Percentiles rank a stretch among this genome's conserved stretches.
Evolutionary conservation across 345 rosid species (phyloP).

Genomic region (Cochlearia excelsa): DNA sequence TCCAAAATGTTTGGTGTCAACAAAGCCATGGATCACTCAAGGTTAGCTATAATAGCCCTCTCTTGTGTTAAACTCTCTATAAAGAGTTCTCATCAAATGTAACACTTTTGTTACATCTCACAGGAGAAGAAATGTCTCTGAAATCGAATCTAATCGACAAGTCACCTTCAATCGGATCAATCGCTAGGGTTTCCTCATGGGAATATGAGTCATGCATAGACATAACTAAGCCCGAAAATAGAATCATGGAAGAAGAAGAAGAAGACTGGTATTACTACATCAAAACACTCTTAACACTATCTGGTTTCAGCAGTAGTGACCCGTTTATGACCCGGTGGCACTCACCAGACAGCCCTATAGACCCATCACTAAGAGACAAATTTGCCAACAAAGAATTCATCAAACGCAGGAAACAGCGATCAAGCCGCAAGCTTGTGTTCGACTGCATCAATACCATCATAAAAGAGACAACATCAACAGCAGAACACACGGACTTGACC

Average conservation of each 20-base stretch:
- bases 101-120: conserved; percentile 19
- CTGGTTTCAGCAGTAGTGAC: conserved; percentile 48
- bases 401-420: conserved; percentile 60
- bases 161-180: conserved; percentile 68
- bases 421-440: conserved; percentile 60
- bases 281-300: conserved; percentile 47
- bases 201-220: conserved; percentile 45
- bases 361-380: conserved; percentile 63
- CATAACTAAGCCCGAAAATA: conserved; percentile 37
- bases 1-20: conserved; percentile 38
- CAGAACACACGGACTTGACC: conserved; percentile 8
- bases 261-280: conserved; percentile 62
- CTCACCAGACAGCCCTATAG: conserved; percentile 73
- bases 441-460: conserved; percentile 71
- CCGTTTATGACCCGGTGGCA: conserved; percentile 54
- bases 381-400: conserved; percentile 48
- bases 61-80: background rate
- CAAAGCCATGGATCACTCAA: conserved; percentile 35
- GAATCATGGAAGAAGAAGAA: conserved; percentile 54
- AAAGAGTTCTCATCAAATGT: background rate
- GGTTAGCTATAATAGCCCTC: conserved; percentile 39
- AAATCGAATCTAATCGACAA: conserved; percentile 75
- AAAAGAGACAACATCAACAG: conserved; percentile 38
- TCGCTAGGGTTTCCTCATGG: conserved; percentile 60
- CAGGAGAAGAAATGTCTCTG: conserved; percentile 50